Percentiles rank a stretch among this genome's conserved stretches.
These are phyloP conservation scores for Nannochloropsis salina DNA, from an alignment of 108 stramenopile species.

Conservation along the genomic window DNA sequence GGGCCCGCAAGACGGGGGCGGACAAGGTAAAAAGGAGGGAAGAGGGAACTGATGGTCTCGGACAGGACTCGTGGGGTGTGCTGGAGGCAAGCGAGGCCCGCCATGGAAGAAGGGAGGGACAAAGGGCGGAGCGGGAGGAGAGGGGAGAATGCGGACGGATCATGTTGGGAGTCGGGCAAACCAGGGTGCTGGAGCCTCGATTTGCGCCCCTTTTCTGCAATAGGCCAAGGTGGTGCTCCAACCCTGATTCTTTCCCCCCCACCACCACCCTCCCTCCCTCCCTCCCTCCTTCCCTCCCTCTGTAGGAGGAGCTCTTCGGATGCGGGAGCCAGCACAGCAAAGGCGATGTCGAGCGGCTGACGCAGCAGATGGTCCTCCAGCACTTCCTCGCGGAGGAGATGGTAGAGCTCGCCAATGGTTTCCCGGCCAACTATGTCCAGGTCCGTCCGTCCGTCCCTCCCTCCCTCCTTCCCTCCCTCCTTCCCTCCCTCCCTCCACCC, in stretches of 20 bases:
- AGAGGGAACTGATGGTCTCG: too few relatives aligned
- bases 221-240: too few relatives aligned
- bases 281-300: neutral
- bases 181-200: too few relatives aligned
- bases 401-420: neutral
- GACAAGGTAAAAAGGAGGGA: neutral
- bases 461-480: neutral
- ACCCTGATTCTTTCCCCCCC: too few relatives aligned
- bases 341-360: neutral
- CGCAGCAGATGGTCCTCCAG: neutral
- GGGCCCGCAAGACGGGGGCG: neutral
- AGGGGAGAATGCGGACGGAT: too few relatives aligned
- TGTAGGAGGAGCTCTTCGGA: neutral
- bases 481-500: neutral
- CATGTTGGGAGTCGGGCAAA: too few relatives aligned
- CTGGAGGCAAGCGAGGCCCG: too few relatives aligned
- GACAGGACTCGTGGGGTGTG: too few relatives aligned
- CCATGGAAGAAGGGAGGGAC: neutral
- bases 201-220: too few relatives aligned
- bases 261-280: neutral
- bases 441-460: too few relatives aligned
- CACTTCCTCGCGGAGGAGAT: neutral
- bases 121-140: neutral
- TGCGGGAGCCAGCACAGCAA: neutral
- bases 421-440: constrained; percentile 8